phyloP scores from a whole-genome alignment of 345 rosid genomes.

The Passiflora organensis region DNA sequence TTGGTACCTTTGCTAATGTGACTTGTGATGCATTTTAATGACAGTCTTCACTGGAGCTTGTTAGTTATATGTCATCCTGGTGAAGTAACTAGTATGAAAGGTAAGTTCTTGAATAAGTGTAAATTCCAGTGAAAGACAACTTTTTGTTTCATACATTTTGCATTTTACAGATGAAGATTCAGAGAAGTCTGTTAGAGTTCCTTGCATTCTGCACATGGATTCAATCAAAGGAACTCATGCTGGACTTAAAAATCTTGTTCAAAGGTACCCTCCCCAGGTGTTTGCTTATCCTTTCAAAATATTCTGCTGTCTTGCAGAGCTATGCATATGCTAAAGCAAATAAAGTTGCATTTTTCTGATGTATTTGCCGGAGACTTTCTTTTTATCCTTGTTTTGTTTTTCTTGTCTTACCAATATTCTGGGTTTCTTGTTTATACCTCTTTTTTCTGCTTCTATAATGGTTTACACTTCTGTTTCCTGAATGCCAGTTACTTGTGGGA shows the following conservation, averaged over 20 bases:
- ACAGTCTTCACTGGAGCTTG: constrained; percentile 98
- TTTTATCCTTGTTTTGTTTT: background rate
- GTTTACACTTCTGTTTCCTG: constrained; percentile 15
- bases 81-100: constrained; percentile 61
- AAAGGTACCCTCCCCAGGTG: constrained; percentile 49
- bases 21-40: constrained; percentile 21
- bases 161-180: constrained; percentile 51
- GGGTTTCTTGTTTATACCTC: too few relatives aligned
- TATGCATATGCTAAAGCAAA: background rate
- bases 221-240: constrained; percentile 95
- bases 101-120: constrained; percentile 34
- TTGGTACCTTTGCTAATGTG: constrained; percentile 16
- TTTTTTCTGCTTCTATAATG: background rate
- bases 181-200: constrained; percentile 46
- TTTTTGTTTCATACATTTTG: constrained; percentile 9
- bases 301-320: too few relatives aligned
- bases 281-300: background rate
- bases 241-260: constrained; percentile 86
- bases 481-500: constrained; percentile 75
- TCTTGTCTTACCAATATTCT: background rate
- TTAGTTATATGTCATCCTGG: constrained; percentile 91
- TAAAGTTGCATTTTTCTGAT: too few relatives aligned
- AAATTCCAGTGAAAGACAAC: constrained; percentile 4
- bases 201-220: constrained; percentile 97
- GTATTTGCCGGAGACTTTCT: background rate